phyloP scores from a whole-genome alignment of 1,139 yeast genomes.

The Suhomyces guaymorum region DNA sequence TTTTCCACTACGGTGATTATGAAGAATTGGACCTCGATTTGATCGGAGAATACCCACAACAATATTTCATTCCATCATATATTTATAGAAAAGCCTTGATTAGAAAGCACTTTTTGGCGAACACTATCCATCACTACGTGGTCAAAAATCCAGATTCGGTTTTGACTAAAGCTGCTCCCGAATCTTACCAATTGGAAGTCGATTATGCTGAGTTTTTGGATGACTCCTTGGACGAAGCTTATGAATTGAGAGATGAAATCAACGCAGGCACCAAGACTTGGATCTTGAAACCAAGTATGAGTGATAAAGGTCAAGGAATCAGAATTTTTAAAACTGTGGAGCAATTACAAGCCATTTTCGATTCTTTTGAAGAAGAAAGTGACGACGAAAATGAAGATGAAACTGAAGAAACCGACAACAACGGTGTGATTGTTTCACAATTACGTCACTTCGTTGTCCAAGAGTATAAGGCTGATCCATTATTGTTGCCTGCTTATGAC shows the following conservation, averaged over 20 bases:
- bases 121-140: constrained; percentile 69
- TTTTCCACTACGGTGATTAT: constrained; percentile 85
- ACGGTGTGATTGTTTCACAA: constrained; percentile 79
- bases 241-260: constrained; percentile 80
- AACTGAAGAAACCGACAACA: constrained; percentile 29
- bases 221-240: constrained; percentile 88
- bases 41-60: constrained; percentile 33
- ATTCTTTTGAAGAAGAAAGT: constrained; percentile 75
- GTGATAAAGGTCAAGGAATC: constrained; percentile 96
- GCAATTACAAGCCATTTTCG: constrained; percentile 79
- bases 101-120: constrained; percentile 83
- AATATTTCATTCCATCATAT: constrained; percentile 76
- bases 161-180: constrained; percentile 64
- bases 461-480: constrained; percentile 67
- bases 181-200: constrained; percentile 77
- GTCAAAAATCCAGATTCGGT: constrained; percentile 75
- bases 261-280: constrained; percentile 66
- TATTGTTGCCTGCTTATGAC: constrained; percentile 61
- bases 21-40: constrained; percentile 83
- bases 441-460: constrained; percentile 89
- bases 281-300: constrained; percentile 95
- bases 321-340: constrained; percentile 74
- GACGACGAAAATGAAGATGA: constrained; percentile 58
- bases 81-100: constrained; percentile 85
- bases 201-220: constrained; percentile 96